phyloP scores from a whole-genome alignment of 2,329 filamentous ascomycete genomes.

The Penicillium sp. region DNA sequence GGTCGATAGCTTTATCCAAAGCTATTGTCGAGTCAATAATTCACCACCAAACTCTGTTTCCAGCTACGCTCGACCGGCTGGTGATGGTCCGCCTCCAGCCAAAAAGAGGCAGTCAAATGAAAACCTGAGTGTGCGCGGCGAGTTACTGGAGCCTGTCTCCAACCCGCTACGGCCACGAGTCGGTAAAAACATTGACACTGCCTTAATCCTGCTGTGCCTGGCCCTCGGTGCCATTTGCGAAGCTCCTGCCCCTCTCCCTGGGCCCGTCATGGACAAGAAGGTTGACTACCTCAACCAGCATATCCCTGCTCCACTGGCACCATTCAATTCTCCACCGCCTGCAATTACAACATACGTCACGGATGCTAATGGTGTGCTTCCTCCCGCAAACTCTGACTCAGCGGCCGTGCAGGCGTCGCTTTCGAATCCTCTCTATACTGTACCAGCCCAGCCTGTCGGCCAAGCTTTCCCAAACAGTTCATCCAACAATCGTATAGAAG shows the following conservation, averaged over 20 bases:
- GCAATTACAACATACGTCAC: constrained; percentile 7
- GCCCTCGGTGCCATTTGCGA: constrained; percentile 80
- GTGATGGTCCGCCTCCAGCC: constrained; percentile 24
- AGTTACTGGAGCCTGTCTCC: constrained; percentile 11
- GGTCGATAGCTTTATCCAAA: constrained; percentile 44
- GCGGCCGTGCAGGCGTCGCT: constrained; percentile 16
- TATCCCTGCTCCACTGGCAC: constrained; percentile 21
- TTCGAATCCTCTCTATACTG: constrained; percentile 19
- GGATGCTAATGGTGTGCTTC: constrained; percentile 20
- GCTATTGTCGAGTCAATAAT: constrained; percentile 35
- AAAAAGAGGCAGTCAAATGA: constrained; percentile 36
- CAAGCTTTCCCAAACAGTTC: constrained; percentile 16
- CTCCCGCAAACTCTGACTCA: constrained; percentile 23
- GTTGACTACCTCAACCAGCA: constrained; percentile 23
- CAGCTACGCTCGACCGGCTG: neutral
- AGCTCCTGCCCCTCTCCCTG: constrained; percentile 43
- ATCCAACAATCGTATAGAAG: neutral
- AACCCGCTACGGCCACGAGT: constrained; percentile 21
- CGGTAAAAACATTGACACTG: constrained; percentile 62
- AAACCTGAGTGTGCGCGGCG: constrained; percentile 19
- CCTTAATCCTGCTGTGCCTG: constrained; percentile 70
- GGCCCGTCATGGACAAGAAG: constrained; percentile 42
- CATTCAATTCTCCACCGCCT: neutral
- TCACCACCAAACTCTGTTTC: constrained; percentile 6
- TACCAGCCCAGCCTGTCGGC: constrained; percentile 5